These are phyloP conservation scores for Lactarius trivialis DNA, from an alignment of 768 basidiomycete genomes.

Conservation along the genomic window DNA sequence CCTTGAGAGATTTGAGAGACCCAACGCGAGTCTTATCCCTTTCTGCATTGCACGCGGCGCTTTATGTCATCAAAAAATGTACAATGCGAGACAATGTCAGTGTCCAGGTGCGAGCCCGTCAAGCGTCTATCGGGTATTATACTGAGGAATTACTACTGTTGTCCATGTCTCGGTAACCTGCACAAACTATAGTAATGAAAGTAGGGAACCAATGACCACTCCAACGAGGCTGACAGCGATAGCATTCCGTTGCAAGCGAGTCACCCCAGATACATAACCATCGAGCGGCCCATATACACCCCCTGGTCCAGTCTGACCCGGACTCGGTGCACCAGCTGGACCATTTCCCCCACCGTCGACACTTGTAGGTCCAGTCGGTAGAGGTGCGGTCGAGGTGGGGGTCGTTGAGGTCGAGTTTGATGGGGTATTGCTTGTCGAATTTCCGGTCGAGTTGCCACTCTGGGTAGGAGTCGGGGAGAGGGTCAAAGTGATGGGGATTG, in stretches of 20 bases:
- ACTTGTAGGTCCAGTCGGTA: slow-evolving; percentile 54
- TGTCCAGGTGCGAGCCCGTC: background rate
- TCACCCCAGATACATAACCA: slow-evolving; percentile 53
- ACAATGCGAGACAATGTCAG: background rate
- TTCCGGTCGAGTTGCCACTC: slow-evolving; percentile 19
- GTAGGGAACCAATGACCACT: slow-evolving; percentile 27
- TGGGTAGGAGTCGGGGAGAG: slow-evolving; percentile 27
- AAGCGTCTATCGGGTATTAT: slow-evolving; percentile 15
- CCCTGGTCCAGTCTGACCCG: slow-evolving; percentile 40
- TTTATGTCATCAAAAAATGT: background rate
- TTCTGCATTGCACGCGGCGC: background rate
- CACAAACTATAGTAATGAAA: slow-evolving; percentile 19
- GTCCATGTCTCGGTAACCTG: background rate
- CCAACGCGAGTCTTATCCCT: background rate
- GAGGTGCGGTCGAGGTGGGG: slow-evolving; percentile 37
- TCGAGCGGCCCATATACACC: slow-evolving; percentile 65
- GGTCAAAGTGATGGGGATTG: slow-evolving; percentile 44
- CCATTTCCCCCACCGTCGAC: slow-evolving; percentile 46
- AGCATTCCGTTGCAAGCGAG: slow-evolving; percentile 40
- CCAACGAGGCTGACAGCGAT: slow-evolving; percentile 40
- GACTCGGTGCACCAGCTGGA: slow-evolving; percentile 49
- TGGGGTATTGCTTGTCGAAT: slow-evolving; percentile 25
- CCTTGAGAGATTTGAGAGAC: background rate
- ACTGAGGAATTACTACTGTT: background rate
- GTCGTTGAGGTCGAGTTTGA: slow-evolving; percentile 31